Conservation (phyloP, 192 early-diverging fungal genomes). For the Podochytrium sp. region DNA sequence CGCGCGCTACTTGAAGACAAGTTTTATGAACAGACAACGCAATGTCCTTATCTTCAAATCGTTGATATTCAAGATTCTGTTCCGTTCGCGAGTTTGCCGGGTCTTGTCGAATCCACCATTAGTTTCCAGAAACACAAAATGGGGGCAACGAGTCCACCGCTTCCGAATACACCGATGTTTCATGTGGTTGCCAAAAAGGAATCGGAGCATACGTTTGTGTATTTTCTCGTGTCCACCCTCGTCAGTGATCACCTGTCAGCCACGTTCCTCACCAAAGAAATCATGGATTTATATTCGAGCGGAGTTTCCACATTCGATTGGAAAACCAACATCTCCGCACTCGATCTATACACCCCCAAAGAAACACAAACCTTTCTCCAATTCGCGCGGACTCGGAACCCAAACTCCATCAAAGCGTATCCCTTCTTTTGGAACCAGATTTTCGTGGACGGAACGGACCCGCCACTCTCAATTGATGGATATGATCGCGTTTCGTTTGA, state of each 20-base stretch:
- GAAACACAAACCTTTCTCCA: not conserved
- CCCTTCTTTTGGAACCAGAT: conserved; percentile 43
- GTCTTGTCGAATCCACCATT: not conserved
- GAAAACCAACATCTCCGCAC: not conserved
- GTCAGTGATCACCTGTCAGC: not conserved
- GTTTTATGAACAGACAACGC: not conserved
- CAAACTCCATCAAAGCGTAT: not conserved
- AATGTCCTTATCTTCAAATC: not conserved
- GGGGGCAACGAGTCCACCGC: not conserved
- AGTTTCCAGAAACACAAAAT: not conserved
- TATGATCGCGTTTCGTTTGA: conserved; percentile 39
- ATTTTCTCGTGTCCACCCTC: not conserved
- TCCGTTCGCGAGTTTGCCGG: not conserved
- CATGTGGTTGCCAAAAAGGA: not conserved
- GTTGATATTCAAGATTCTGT: not conserved
- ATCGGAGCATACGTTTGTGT: not conserved
- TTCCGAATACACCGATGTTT: not conserved
- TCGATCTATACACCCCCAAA: not conserved
- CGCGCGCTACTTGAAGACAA: not conserved
- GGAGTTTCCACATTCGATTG: not conserved
- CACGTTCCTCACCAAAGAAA: not conserved
- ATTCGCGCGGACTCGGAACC: not conserved
- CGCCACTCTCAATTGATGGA: conserved; percentile 39
- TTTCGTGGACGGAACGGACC: conserved; percentile 43
- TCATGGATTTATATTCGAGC: not conserved